Base-by-base conservation (phyloP, 345 rosid genomes). In the Lumnitzera littorea region DNA sequence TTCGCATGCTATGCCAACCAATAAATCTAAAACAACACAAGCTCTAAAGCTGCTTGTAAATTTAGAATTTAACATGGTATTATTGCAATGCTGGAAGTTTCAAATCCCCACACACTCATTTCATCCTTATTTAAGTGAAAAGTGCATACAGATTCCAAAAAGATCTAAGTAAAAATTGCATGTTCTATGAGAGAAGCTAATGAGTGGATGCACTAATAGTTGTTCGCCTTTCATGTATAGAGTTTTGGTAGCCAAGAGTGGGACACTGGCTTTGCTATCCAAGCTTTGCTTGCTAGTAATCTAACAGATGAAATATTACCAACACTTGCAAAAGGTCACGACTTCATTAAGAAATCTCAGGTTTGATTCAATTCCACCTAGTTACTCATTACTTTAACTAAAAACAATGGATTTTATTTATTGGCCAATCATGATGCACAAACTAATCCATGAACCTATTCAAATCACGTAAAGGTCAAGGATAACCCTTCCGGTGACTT, bases 161-260 rank as follows among this genome's bases (percentile, higher is more conserved):
- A 1, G 20, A 20, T 20, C 1, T 20, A 20, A 20, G 20, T 20
- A 20, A 27, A 27, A 27, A 27, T 2, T 27, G 31, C 31, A 27
- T 2, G 3, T 3, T 27, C 5, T 27, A 36, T 36, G 10, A 36
- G 43, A 36, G 11, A 50, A 50, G 52, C 15, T 50, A 8, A 14
- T 7, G 31, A 27, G 31, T 5, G 4, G 4, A 27, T 27, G 5
- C 31, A 9, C 20, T 43, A 3, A 43, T 29, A 8, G 20, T 25
- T 4, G 2, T 49, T 57, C 6, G 17, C 7, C 3, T 0, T 29
- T 63, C 48, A 49, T 36, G 2, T 63, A 70, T 64, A 80, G 84
- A 78, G 78, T 16, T 80, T 80, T 67, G 90, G 90, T 6, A 76
- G 94, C 66, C 90, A 87, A 57, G 20, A 55, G 12, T 86, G 94